Evolutionary conservation across 257 asterid genomes (phyloP), one percentile per base, ranked within the genome.

Genomic region (Nemophila menziesii): DNA sequence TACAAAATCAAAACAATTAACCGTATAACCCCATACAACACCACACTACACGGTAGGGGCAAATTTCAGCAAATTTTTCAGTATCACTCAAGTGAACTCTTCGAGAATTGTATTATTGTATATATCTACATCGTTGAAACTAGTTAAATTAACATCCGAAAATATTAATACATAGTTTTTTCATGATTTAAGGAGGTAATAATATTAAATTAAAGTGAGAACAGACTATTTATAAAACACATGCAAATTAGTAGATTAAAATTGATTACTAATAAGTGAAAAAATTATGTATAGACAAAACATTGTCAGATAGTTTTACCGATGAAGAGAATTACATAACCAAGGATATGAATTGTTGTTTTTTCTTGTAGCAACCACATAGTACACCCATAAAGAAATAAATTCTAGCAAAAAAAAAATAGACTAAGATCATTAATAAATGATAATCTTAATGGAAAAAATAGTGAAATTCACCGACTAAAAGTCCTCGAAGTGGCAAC

Each of bases 221-320:
- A 90, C 79, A 90, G 70, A 62, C 96, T 79, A 60, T 90, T 90
- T 94, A 89, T 89, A 55, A n/a, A n/a, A 89, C 94, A 68, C 96
- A 95, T 89, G 98, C 43, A 53, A 45, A 21, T 21, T 47, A 26
- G 7, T 33, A 39, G 33, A 20, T 14, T 47, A 21, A 5, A 33
- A 27, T 56, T 16, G 60, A 55, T 61, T 41, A 49, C 42, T 21
- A 18, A 20, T 21, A 22, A 44, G 52, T 10, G 20, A 33, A 22
- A 44, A n/a, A 19, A 18, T 2, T 27, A 39, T 43, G 56, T 49
- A 5, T 23, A 51, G 26, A 39, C 18, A 27, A 20, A 16, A n/a
- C 11, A 0, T 11, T 46, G 60, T 26, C 29, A 50, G 51, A 56
- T 18, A n/a, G n/a, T 15, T 71, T 22, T 80, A 87, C 97, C 97